Conservation (phyloP, 805 yeast species). For the Metschnikowia hibisci region DNA sequence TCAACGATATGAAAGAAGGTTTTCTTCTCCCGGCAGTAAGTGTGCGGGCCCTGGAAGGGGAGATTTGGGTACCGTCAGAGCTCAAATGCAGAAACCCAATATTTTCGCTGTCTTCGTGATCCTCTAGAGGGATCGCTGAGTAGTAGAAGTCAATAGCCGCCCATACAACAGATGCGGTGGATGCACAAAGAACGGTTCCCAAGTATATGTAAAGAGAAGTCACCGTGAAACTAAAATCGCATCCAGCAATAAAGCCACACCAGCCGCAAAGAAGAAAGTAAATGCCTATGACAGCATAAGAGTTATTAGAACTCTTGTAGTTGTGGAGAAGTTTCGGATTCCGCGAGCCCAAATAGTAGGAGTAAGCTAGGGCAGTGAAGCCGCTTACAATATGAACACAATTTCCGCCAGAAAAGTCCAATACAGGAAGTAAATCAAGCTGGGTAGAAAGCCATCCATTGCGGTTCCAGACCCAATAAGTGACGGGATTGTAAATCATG, state of each 20-base stretch:
- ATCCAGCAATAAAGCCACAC: slow-evolving; percentile 42
- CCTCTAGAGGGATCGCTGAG: slow-evolving; percentile 38
- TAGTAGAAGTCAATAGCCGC: slow-evolving; percentile 34
- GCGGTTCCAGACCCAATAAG: slow-evolving; percentile 44
- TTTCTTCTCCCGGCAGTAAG: slow-evolving; percentile 19
- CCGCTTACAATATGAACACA: slow-evolving; percentile 45
- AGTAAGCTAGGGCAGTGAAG: slow-evolving; percentile 42
- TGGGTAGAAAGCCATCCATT: slow-evolving; percentile 42
- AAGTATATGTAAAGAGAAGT: slow-evolving; percentile 29
- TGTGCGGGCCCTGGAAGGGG: slow-evolving; percentile 5
- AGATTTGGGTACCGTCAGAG: neutral
- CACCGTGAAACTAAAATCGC: slow-evolving; percentile 38
- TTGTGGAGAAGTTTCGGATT: slow-evolving; percentile 35
- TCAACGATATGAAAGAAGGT: slow-evolving; percentile 36
- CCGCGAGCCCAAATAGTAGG: slow-evolving; percentile 41
- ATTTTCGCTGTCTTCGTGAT: slow-evolving; percentile 2
- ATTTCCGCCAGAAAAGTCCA: slow-evolving; percentile 45
- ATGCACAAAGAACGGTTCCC: slow-evolving; percentile 33
- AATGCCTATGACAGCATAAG: slow-evolving; percentile 31
- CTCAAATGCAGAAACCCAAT: slow-evolving; percentile 6
- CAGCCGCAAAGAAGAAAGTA: slow-evolving; percentile 30
- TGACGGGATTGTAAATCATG: slow-evolving; percentile 40
- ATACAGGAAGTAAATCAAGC: slow-evolving; percentile 30
- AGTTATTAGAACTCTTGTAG: slow-evolving; percentile 35
- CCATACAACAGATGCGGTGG: slow-evolving; percentile 37